phyloP scores from a whole-genome alignment of 2,329 filamentous ascomycete genomes.

The Alternaria sp. region DNA sequence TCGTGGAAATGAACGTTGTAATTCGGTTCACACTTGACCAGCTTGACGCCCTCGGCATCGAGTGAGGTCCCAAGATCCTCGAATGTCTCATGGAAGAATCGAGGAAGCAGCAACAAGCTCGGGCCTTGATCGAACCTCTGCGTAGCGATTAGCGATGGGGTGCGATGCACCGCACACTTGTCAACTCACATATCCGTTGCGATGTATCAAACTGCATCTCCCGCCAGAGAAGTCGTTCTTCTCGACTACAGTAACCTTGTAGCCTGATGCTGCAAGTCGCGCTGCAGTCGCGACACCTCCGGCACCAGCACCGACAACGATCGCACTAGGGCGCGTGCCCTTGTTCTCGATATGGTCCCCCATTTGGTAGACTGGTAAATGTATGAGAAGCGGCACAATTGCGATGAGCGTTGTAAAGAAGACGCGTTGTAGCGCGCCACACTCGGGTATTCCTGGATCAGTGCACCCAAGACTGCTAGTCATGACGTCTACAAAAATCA shows the following conservation, averaged over 20 bases:
- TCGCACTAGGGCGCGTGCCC: conserved; percentile 34
- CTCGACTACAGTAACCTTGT: conserved; percentile 78
- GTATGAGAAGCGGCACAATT: neutral
- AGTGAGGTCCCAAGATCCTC: conserved; percentile 73
- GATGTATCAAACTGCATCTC: conserved; percentile 71
- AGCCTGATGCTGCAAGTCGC: conserved; percentile 74
- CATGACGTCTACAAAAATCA: conserved; percentile 29
- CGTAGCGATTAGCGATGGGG: neutral
- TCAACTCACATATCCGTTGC: conserved; percentile 63
- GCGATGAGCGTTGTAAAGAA: conserved; percentile 11
- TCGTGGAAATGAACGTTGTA: conserved; percentile 80
- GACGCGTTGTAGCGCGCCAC: conserved; percentile 22
- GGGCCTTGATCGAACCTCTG: conserved; percentile 79
- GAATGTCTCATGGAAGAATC: conserved; percentile 75
- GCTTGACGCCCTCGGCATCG: conserved; percentile 70
- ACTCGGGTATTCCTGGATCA: conserved; percentile 15
- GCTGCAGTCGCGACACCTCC: conserved; percentile 77
- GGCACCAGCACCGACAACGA: conserved; percentile 69
- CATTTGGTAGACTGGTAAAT: conserved; percentile 14
- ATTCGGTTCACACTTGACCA: conserved; percentile 78
- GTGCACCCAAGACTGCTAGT: conserved; percentile 16
- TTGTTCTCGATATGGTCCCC: conserved; percentile 16
- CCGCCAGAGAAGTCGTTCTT: conserved; percentile 79
- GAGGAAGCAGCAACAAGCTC: conserved; percentile 75
- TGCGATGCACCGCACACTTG: neutral